Percentiles rank a stretch among this genome's conserved stretches.
phyloP scores from a whole-genome alignment of 805 yeast genomes.

The Phaffomyces opuntiae region DNA sequence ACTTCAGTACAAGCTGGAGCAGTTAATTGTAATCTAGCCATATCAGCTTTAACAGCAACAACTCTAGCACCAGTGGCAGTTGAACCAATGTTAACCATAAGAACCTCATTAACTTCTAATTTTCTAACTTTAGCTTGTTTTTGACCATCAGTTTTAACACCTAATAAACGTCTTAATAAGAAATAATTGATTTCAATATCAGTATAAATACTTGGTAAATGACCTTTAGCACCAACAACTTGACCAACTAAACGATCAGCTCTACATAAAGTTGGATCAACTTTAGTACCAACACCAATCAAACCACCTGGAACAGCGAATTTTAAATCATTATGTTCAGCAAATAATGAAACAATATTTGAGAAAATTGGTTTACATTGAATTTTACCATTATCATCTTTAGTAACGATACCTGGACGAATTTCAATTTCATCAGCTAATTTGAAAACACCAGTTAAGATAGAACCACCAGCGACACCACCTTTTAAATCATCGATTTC shows the following conservation, averaged over 20 bases:
- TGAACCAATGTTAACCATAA: constrained; percentile 98
- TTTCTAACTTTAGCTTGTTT: constrained; percentile 96
- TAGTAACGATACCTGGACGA: constrained; percentile 98
- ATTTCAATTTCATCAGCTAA: constrained; percentile 98
- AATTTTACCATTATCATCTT: constrained; percentile 79
- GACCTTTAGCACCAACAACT: constrained; percentile 96
- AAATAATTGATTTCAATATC: constrained; percentile 97
- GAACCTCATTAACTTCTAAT: constrained; percentile 87
- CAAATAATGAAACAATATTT: constrained; percentile 86
- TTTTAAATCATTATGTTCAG: constrained; percentile 95
- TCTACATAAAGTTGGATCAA: constrained; percentile 97
- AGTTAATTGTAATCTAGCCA: constrained; percentile 95
- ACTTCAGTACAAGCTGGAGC: constrained; percentile 99
- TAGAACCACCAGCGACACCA: constrained; percentile 99
- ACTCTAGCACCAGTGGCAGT: constrained; percentile 99
- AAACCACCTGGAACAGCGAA: constrained; percentile 99
- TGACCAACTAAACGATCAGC: constrained; percentile 99
- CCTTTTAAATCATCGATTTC: constrained; percentile 96
- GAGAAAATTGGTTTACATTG: constrained; percentile 96
- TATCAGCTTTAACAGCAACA: constrained; percentile 95
- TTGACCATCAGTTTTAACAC: constrained; percentile 97
- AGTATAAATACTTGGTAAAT: constrained; percentile 91
- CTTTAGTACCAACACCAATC: constrained; percentile 98
- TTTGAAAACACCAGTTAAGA: constrained; percentile 92
- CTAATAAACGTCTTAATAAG: constrained; percentile 90